Evolutionary conservation across 2,329 filamentous ascomycete genomes (phyloP).

Genomic region (Phialemoniopsis sp.): DNA sequence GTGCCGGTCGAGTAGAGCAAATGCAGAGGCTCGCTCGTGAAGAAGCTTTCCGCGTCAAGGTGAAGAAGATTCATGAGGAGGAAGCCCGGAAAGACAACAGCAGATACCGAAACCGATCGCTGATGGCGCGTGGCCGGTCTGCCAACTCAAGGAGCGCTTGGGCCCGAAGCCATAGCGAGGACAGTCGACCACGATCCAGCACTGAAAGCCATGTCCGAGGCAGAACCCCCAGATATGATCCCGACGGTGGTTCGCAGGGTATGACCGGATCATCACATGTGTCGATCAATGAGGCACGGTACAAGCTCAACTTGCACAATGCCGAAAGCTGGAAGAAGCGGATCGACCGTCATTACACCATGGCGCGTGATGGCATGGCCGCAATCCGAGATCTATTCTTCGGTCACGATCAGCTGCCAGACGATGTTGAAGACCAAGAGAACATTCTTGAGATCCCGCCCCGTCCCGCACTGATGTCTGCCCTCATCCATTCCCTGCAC

Average conservation of each 20-base stretch:
- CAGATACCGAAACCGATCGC: constrained; percentile 52
- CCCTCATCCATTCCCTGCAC: constrained; percentile 79
- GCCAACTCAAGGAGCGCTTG: constrained; percentile 25
- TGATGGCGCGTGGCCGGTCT: constrained; percentile 32
- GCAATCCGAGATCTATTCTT: constrained; percentile 78
- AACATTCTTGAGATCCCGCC: constrained; percentile 81
- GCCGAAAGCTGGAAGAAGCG: constrained; percentile 88
- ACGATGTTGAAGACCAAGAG: constrained; percentile 79
- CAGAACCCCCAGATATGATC: constrained; percentile 66
- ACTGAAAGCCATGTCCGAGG: constrained; percentile 28
- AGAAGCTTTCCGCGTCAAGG: constrained; percentile 83
- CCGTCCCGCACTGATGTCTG: constrained; percentile 76
- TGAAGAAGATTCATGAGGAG: constrained; percentile 76
- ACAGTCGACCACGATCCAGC: constrained; percentile 31
- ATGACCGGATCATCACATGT: constrained; percentile 71
- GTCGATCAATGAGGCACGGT: constrained; percentile 70
- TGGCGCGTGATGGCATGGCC: constrained; percentile 69
- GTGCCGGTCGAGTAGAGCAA: constrained; percentile 83
- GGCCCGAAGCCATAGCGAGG: constrained; percentile 53
- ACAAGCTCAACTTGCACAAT: constrained; percentile 74
- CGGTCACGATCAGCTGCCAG: constrained; percentile 75
- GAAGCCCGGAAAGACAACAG: constrained; percentile 50
- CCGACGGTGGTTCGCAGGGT: constrained; percentile 64
- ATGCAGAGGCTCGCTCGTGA: constrained; percentile 84
- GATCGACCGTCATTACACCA: constrained; percentile 71